Base-by-base conservation (phyloP, 129 eudicot genomes). In the Saposhnikovia divaricata region DNA sequence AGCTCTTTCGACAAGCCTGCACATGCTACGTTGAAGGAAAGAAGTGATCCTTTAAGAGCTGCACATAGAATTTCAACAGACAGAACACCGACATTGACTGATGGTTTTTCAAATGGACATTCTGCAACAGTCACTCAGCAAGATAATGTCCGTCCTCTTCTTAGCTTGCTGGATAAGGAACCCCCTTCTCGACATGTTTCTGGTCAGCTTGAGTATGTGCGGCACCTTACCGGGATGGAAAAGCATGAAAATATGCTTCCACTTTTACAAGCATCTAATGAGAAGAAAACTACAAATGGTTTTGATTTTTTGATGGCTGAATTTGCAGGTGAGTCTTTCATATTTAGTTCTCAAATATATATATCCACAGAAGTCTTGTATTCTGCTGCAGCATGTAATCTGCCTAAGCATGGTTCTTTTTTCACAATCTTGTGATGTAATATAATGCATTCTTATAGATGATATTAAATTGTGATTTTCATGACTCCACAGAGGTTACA, bases 141-240 rank as follows among this genome's bases (percentile, higher is more conserved):
- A 79, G 99, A 94, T 81, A 90, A 94, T 61, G 93, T 92, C 23
- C 85, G 99, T 6, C 99, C 99, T 42, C 99, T 95, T 81, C 86
- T 95, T 61, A 95, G 99, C 85, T 84, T 95, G 79, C 85, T 95
- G 92, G 99, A 95, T 0, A 95, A 95, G 86, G 99, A 95, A 87
- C 99, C 99, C 55, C 99, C 96, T 75, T 95, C 99, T 4, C 88
- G 94, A 75, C 97, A 89, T 88, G 86, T 87, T 78, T 92, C 99
- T n/a, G 97, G 97, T 61, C 96, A 94, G 90, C 93, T 94, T 69
- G 98, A 94, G 85, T 90, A 89, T 85, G 93, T 88, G 42, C 87
- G 89, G 10, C 96, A 95, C 82, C 90, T 95, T 43, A 83, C 97
- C 3, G 99, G 97, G 55, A 76, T 92, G 86, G 99, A 95, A 82